phyloP scores from a whole-genome alignment of 345 rosid genomes.

The Lagerstroemia speciosa region DNA sequence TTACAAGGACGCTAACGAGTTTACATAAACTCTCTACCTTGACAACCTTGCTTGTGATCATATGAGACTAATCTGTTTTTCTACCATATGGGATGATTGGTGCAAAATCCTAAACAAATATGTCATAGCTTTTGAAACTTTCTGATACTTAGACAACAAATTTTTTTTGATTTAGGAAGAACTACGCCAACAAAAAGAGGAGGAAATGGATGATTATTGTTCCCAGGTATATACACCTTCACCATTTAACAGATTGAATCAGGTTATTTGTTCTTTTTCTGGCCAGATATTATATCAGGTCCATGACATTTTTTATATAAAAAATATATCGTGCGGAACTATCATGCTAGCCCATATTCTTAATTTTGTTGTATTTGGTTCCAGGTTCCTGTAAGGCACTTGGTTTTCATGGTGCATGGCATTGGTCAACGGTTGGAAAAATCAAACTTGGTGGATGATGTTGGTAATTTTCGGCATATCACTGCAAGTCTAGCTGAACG shows the following conservation, averaged over 20 bases:
- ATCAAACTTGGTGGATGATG: slow-evolving; percentile 96
- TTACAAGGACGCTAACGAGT: no score
- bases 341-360: not conserved
- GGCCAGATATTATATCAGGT: not conserved
- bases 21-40: no score
- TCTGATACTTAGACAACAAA: not conserved
- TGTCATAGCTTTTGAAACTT: slow-evolving; percentile 1
- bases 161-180: slow-evolving; percentile 48
- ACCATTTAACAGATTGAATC: not conserved
- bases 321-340: no score
- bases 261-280: slow-evolving; percentile 2
- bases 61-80: not conserved
- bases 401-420: slow-evolving; percentile 98
- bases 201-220: slow-evolving; percentile 92
- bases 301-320: not conserved
- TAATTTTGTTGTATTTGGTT: slow-evolving; percentile 15
- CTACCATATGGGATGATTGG: not conserved
- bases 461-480: slow-evolving; percentile 72
- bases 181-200: slow-evolving; percentile 77
- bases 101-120: not conserved
- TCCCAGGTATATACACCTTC: slow-evolving; percentile 51
- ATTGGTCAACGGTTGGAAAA: slow-evolving; percentile 97
- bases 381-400: slow-evolving; percentile 91
- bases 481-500: slow-evolving; percentile 66
- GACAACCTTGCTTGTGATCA: not conserved